Conservation (phyloP, 1,139 yeast species). For the Geotrichum fermentans region DNA sequence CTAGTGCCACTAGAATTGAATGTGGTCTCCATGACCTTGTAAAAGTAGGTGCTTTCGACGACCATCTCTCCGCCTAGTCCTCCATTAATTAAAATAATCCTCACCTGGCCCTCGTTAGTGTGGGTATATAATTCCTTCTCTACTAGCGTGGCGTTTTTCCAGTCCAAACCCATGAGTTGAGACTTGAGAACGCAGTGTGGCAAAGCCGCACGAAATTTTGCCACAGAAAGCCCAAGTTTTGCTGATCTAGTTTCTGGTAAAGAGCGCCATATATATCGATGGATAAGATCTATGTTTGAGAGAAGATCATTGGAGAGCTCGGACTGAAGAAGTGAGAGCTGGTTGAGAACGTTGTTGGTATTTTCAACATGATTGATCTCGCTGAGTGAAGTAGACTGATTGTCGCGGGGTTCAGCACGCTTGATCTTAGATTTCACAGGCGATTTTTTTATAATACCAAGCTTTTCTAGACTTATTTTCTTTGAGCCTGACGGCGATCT, state of each 20-base stretch:
- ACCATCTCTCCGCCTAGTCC: slow-evolving; percentile 10
- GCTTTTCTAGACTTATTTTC: neutral
- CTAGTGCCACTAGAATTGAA: neutral
- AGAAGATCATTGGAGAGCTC: neutral
- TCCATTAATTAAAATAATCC: slow-evolving; percentile 6
- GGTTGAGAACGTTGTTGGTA: neutral
- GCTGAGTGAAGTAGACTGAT: too few species aligned
- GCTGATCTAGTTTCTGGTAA: neutral
- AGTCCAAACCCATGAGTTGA: slow-evolving; percentile 8
- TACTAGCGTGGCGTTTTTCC: slow-evolving; percentile 1
- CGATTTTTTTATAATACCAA: neutral
- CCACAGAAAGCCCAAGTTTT: neutral
- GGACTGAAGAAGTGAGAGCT: neutral
- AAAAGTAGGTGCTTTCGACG: neutral
- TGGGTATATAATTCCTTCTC: neutral
- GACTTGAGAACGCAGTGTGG: slow-evolving; percentile 6
- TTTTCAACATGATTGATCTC: neutral
- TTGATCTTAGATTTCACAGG: neutral
- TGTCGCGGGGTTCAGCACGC: too few species aligned
- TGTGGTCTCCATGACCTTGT: neutral
- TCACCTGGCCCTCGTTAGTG: neutral
- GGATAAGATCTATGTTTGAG: neutral
- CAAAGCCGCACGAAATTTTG: neutral
- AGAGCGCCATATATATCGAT: neutral
- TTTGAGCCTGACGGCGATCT: neutral